phyloP scores from a whole-genome alignment of 768 basidiomycete species.

The Lentinula boryana region DNA sequence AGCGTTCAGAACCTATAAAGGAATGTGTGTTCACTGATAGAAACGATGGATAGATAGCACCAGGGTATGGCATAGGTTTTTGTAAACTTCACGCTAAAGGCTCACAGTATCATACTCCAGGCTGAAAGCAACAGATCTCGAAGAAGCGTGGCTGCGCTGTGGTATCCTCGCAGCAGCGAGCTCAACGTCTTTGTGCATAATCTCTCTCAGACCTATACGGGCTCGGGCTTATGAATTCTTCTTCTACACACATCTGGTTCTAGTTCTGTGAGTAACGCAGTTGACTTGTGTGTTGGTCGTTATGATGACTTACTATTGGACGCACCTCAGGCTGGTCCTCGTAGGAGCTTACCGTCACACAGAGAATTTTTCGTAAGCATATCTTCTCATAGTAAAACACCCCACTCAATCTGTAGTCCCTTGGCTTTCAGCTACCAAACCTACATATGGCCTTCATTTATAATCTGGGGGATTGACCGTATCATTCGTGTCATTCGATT shows the following conservation, averaged over 20 bases:
- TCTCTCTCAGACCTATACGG: slow-evolving; percentile 33
- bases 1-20: not conserved
- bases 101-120: not conserved
- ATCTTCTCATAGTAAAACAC: not conserved
- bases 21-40: not conserved
- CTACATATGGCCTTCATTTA: slow-evolving; percentile 32
- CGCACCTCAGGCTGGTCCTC: slow-evolving; percentile 18
- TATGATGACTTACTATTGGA: slow-evolving; percentile 2
- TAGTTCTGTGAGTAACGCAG: slow-evolving; percentile 27
- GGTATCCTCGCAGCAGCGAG: slow-evolving; percentile 27
- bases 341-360: slow-evolving; percentile 25
- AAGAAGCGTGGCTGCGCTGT: slow-evolving; percentile 17
- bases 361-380: slow-evolving; percentile 1
- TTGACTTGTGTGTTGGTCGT: not conserved
- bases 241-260: slow-evolving; percentile 30
- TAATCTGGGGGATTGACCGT: slow-evolving; percentile 39
- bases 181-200: slow-evolving; percentile 23
- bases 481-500: slow-evolving; percentile 30
- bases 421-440: slow-evolving; percentile 13
- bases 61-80: not conserved
- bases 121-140: slow-evolving; percentile 4
- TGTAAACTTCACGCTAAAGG: not conserved
- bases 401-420: not conserved
- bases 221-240: slow-evolving; percentile 32
- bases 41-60: not conserved